phyloP scores from a whole-genome alignment of 768 basidiomycete species.

The Terana coerulea region DNA sequence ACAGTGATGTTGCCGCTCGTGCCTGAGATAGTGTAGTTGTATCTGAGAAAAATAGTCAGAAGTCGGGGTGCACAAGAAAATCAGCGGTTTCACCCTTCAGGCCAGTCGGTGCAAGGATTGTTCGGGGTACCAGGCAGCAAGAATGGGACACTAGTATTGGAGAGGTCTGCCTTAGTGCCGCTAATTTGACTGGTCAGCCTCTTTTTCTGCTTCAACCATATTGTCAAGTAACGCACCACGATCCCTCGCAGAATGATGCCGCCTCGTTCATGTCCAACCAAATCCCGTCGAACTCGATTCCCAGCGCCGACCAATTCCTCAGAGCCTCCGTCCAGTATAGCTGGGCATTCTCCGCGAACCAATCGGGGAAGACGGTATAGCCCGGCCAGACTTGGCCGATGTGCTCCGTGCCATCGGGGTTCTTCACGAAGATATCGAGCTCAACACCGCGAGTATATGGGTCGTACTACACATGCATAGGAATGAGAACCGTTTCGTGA shows the following conservation, averaged over 20 bases:
- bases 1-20: conserved; percentile 74
- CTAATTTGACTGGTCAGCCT: conserved; percentile 25
- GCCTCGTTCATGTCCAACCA: conserved; percentile 73
- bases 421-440: conserved; percentile 63
- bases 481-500: not conserved
- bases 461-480: conserved; percentile 48
- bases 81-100: conserved; percentile 55
- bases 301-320: conserved; percentile 46
- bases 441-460: conserved; percentile 62
- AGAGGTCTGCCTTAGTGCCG: conserved; percentile 53
- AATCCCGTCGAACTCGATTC: conserved; percentile 55
- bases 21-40: conserved; percentile 57
- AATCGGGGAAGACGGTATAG: conserved; percentile 64
- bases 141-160: conserved; percentile 51
- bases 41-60: conserved; percentile 35
- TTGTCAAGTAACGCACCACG: conserved; percentile 40
- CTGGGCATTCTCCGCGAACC: conserved; percentile 52
- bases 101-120: conserved; percentile 51
- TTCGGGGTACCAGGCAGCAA: conserved; percentile 55
- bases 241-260: conserved; percentile 58
- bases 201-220: too few species aligned
- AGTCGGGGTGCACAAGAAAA: not conserved
- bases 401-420: conserved; percentile 69
- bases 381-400: conserved; percentile 79
- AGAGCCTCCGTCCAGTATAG: conserved; percentile 61